Base-by-base conservation (phyloP, 116 monocot genomes). In the Posidonia oceanica region DNA sequence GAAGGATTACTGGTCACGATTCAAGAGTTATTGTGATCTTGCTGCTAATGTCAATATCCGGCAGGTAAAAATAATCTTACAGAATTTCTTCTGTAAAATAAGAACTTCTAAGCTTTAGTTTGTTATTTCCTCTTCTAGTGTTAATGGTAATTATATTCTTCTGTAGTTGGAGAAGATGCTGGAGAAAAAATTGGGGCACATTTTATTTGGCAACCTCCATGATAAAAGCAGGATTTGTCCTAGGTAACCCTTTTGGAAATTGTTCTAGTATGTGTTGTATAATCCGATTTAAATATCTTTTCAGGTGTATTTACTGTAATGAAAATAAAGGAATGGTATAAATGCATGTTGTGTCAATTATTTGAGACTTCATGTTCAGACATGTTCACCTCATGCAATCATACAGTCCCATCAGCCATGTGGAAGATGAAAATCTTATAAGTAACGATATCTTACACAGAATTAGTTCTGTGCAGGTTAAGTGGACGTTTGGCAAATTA, bases 1-100 rank as follows among this genome's bases (percentile, higher is more conserved):
- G 68, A 84, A 74, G 74, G 86, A 93, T 77, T 98, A 90, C 76
- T 98, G 98, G 98, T 82, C 87, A 62, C 77, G 90, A 36, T 93
- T 98, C 73, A 98, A 80, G 74, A 84, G 81, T 60, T 76, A 75
- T 56, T 93, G 93, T 70, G 82, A 80, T 63, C 73, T 88, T 80
- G 93, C 87, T 64, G 73, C 79, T 44, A 74, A 77, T 68, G 54
- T 74, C 59, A 70, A 86, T 55, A 80, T 77, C 67, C 85, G 81
- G 54, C 76, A 92, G 89, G 97, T 92, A 80, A 69, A 17, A 75
- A 22, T 6, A 44, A 7, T 48, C 2, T 48, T 48, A 48, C 7
- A 7, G 48, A 48, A 62, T 54, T 20, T 63, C 29, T 63, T 38
- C 18, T 66, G 18, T 17, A 55, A 69, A 58, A 58, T 70, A 70